Evolutionary conservation across 2,329 filamentous ascomycete genomes (phyloP).

Genomic region (Alternaria solani): DNA sequence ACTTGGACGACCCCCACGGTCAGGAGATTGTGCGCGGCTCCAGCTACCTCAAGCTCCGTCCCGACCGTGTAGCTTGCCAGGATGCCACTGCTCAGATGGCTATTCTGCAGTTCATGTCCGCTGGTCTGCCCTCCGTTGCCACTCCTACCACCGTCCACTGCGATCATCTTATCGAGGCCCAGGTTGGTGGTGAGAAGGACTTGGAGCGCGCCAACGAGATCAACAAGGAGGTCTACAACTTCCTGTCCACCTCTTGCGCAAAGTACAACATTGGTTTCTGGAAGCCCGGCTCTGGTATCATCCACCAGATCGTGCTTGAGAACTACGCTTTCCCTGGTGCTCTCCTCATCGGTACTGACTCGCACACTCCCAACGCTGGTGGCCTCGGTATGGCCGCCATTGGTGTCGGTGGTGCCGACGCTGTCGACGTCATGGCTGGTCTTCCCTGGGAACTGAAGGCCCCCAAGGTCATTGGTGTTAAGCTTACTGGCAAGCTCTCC

Average conservation of each 20-base stretch:
- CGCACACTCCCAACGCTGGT: slow-evolving; percentile 96
- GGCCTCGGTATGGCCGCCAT: slow-evolving; percentile 95
- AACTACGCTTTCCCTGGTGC: slow-evolving; percentile 99
- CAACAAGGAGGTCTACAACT: slow-evolving; percentile 99
- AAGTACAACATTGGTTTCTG: slow-evolving; percentile 99
- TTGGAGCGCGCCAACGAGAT: slow-evolving; percentile 86
- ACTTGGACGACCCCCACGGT: slow-evolving; percentile 94
- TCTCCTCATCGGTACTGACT: slow-evolving; percentile 97
- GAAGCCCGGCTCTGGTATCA: slow-evolving; percentile 98
- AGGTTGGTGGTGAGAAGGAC: slow-evolving; percentile 93
- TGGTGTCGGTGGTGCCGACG: slow-evolving; percentile 97
- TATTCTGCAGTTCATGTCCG: slow-evolving; percentile 99
- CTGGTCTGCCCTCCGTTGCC: slow-evolving; percentile 92
- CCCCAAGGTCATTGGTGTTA: slow-evolving; percentile 95
- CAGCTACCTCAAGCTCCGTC: slow-evolving; percentile 95
- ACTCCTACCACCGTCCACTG: slow-evolving; percentile 97
- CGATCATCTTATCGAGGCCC: slow-evolving; percentile 98
- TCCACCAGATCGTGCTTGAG: slow-evolving; percentile 97
- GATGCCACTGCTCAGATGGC: slow-evolving; percentile 99
- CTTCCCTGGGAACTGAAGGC: slow-evolving; percentile 98
- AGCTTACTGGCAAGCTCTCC: slow-evolving; percentile 85
- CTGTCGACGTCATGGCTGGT: slow-evolving; percentile 97
- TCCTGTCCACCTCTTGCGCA: slow-evolving; percentile 89
- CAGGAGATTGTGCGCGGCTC: slow-evolving; percentile 96
- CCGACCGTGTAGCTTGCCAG: slow-evolving; percentile 98